phyloP scores from a whole-genome alignment of 768 basidiomycete species.

The Rhizopogon vulgaris region DNA sequence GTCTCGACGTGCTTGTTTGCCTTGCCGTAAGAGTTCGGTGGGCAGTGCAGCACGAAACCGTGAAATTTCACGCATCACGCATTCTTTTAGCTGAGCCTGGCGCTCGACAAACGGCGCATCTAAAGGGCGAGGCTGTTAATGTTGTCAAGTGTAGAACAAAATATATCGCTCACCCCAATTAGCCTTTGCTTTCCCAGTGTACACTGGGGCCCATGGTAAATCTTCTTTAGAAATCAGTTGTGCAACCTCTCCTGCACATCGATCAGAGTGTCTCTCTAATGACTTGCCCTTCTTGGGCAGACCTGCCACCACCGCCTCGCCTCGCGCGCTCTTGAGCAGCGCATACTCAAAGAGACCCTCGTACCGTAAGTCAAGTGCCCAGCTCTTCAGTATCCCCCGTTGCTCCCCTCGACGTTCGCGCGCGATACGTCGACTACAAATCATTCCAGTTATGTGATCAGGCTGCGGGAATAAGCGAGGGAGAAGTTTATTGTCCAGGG shows the following conservation, averaged over 20 bases:
- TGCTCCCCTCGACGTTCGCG: constrained; percentile 40
- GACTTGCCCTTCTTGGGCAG: neutral
- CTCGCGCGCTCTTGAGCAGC: constrained; percentile 1
- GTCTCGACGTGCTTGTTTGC: constrained; percentile 52
- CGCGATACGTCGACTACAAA: constrained; percentile 39
- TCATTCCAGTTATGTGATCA: constrained; percentile 60
- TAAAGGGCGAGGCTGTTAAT: neutral
- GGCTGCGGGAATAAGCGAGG: constrained; percentile 83
- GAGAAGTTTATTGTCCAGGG: constrained; percentile 60
- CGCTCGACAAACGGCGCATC: neutral
- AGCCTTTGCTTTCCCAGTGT: neutral
- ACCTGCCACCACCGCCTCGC: neutral
- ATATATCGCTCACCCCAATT: neutral
- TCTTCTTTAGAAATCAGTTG: neutral
- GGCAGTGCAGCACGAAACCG: constrained; percentile 41
- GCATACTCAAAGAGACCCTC: constrained; percentile 36
- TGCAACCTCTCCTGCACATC: neutral
- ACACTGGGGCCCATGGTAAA: neutral
- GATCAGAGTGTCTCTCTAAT: neutral
- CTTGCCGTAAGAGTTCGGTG: constrained; percentile 39
- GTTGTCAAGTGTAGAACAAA: neutral
- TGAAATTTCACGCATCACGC: constrained; percentile 33
- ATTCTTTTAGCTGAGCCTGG: constrained; percentile 17
- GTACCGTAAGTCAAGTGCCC: constrained; percentile 25
- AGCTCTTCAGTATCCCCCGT: constrained; percentile 26